phyloP scores from a whole-genome alignment of 176 grass and related monocot genomes.

The Chrysopogon serrulatus region DNA sequence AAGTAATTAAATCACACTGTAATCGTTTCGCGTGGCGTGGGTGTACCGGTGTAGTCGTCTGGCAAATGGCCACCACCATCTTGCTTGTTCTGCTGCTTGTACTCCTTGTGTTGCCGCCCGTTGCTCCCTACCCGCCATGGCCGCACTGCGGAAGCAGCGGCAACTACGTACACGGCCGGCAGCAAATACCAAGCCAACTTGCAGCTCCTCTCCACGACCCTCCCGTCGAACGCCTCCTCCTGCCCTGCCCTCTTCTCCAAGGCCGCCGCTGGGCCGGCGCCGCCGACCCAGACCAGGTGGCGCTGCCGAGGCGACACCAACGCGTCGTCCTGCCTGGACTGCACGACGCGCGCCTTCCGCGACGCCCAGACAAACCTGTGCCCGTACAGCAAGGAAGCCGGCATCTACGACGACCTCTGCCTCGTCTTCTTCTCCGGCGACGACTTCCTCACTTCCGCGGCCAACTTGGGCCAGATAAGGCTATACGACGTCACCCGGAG shows the following conservation, averaged over 20 bases:
- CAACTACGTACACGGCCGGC: conserved; percentile 15
- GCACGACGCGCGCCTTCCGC: not conserved
- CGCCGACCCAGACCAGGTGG: not conserved
- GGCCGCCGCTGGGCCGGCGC: not conserved
- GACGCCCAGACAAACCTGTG: conserved; percentile 15
- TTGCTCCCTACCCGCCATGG: not conserved
- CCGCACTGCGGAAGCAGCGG: conserved; percentile 15
- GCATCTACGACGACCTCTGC: conserved; percentile 38
- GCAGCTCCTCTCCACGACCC: not conserved
- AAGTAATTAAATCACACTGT: too few relatives aligned
- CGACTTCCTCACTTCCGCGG: conserved; percentile 21
- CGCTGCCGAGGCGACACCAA: conserved; percentile 17
- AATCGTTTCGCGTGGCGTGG: too few relatives aligned
- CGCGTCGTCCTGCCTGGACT: not conserved
- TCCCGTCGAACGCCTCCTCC: not conserved
- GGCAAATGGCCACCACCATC: not conserved
- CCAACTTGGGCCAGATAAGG: not conserved
- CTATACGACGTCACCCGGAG: not conserved
- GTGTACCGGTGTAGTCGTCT: not conserved
- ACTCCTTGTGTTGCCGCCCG: not conserved
- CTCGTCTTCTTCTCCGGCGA: conserved; percentile 31
- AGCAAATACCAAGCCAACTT: conserved; percentile 13
- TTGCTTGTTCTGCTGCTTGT: not conserved
- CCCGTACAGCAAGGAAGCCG: not conserved
- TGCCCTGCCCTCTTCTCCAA: not conserved